Conservation (phyloP, 1,284 basidiomycete genomes). For the Ceratobasidium sp. region DNA sequence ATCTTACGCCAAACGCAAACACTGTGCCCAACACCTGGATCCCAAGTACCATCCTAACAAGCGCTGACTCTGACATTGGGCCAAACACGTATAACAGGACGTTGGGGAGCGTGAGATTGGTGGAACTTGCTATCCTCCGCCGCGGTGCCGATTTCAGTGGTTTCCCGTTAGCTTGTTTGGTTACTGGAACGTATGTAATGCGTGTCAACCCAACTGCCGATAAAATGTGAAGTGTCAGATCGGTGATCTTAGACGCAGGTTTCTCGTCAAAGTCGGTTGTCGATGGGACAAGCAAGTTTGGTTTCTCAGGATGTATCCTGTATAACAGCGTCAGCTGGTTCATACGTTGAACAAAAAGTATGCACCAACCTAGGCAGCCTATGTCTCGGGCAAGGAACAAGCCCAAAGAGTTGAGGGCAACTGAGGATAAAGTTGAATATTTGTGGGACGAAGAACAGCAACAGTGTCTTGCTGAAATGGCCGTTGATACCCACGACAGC, state of each 20-base stretch:
- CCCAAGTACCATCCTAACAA: conserved; percentile 78
- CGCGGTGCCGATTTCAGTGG: not conserved
- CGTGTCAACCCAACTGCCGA: conserved; percentile 74
- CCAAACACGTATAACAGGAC: conserved; percentile 82
- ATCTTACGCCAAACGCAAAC: conserved; percentile 84
- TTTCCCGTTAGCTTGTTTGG: conserved; percentile 47
- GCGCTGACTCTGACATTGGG: conserved; percentile 81
- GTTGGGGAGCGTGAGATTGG: conserved; percentile 91
- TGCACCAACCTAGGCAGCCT: conserved; percentile 82
- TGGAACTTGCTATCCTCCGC: conserved; percentile 58
- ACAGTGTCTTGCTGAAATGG: conserved; percentile 96
- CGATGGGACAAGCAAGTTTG: conserved; percentile 77
- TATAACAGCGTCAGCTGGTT: not conserved
- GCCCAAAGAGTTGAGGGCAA: conserved; percentile 93
- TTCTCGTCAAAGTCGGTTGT: conserved; percentile 65
- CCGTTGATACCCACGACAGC: conserved; percentile 96
- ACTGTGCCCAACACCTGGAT: conserved; percentile 75
- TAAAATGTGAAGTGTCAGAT: conserved; percentile 69
- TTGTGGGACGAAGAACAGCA: conserved; percentile 98
- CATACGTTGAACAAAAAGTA: conserved; percentile 14
- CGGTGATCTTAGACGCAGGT: conserved; percentile 65
- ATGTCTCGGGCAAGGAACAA: conserved; percentile 95
- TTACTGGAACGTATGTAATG: conserved; percentile 68
- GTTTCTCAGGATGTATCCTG: conserved; percentile 80
- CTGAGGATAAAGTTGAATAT: conserved; percentile 98